Conservation (phyloP, 306 rosid genomes). For the Vigna reflexopilosa region DNA sequence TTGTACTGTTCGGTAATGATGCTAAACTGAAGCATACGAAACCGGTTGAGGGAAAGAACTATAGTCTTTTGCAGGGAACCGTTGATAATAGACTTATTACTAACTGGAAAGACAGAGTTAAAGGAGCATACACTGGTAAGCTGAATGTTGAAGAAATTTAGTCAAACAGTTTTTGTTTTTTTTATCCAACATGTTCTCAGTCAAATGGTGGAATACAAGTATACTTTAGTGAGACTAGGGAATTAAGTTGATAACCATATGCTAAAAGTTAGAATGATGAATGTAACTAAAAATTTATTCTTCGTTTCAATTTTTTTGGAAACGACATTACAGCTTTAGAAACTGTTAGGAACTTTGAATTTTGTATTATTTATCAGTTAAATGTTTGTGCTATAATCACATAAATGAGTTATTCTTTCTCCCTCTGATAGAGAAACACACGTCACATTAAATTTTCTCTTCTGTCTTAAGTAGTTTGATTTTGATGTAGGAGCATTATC, state of each 20-base stretch:
- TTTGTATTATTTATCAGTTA: slow-evolving; percentile 14
- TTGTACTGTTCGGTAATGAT: slow-evolving; percentile 50
- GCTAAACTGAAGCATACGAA: slow-evolving; percentile 38
- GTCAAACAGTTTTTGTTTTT: slow-evolving; percentile 30
- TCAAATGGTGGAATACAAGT: not conserved
- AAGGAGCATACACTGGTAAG: slow-evolving; percentile 67
- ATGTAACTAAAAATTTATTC: slow-evolving; percentile 15
- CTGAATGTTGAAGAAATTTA: slow-evolving; percentile 29
- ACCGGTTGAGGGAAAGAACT: slow-evolving; percentile 42
- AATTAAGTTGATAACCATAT: slow-evolving; percentile 8
- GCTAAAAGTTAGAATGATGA: not conserved
- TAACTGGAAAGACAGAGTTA: slow-evolving; percentile 75
- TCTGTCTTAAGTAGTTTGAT: slow-evolving; percentile 6
- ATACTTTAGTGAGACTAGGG: not conserved
- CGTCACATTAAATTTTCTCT: slow-evolving; percentile 14
- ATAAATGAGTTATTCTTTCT: slow-evolving; percentile 14
- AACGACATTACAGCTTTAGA: slow-evolving; percentile 10
- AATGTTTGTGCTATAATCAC: not conserved
- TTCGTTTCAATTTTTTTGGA: slow-evolving; percentile 12
- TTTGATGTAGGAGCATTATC: slow-evolving; percentile 60
- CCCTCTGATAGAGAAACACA: not conserved
- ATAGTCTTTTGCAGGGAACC: slow-evolving; percentile 33
- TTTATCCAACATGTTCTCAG: not conserved
- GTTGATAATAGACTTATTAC: slow-evolving; percentile 32
- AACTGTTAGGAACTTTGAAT: slow-evolving; percentile 28